Evolutionary conservation across 768 basidiomycete genomes (phyloP), one percentile per base, ranked within the genome.

Genomic region (Xerocomus potaroensis): DNA sequence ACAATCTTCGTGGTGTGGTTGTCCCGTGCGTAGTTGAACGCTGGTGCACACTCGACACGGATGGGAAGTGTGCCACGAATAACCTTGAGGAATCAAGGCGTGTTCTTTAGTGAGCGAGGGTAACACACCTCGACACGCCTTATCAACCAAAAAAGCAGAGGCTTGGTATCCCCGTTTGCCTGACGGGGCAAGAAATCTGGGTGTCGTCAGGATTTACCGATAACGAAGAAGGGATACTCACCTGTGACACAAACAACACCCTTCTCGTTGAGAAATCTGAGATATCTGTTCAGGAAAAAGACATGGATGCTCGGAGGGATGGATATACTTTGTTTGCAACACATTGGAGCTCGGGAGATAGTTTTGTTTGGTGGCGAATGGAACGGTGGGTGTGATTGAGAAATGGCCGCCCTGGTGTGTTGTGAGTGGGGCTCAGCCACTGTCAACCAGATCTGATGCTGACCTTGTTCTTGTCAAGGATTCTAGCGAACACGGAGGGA

Each of bases 11-110:
- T 86, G 8, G 73, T 78, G 65, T 98, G 95, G 3, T 72, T 40
- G 39, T 82, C 77, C 11, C 87, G 77, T 1, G 91, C 93, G 58
- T 99, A 99, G 66, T 96, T 85, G 80, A 99, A 99, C 0, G 93
- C 95, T 0, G 95, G 95, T 0, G 91, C 91, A 57, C 91, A 93
- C 69, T 98, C 90, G 66, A 97, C 76, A 47, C 80, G 75, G 43
- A 95, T 72, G 0, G 89, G 83, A 26, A 96, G 71, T 7, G 62
- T 76, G 1, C 95, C 95, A 15, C 95, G 86, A 54, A 97, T 80
- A 49, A 90, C 86, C 72, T 87, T 24, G 35, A 0, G 23, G 10
- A 36, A 41, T 9, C 34, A n/a, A 30, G 22, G 12, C 41, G 18
- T 15, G 5, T 10, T 26, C 14, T 11, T 7, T 19, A 8, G 27